Percentiles rank a stretch among this genome's conserved stretches.
Evolutionary conservation across 306 rosid species (phyloP).

Genomic region (Citrullus mucosospermus): DNA sequence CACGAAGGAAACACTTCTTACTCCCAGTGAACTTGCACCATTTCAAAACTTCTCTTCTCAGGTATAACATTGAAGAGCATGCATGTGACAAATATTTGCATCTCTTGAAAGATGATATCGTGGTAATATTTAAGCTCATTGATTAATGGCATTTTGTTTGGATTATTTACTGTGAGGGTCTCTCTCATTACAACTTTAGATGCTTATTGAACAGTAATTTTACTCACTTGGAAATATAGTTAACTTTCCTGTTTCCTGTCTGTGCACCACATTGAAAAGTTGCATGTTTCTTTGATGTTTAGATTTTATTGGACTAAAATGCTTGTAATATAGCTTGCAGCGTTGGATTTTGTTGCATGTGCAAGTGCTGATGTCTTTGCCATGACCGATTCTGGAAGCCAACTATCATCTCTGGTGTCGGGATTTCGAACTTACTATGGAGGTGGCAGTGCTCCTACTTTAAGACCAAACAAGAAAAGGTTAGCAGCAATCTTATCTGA

Average conservation of each 20-base stretch:
- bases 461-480: constrained; percentile 87
- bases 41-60: constrained; percentile 80
- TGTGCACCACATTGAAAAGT: not conserved
- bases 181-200: not conserved
- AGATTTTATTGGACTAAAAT: not conserved
- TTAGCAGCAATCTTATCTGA: constrained; percentile 60
- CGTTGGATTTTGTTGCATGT: constrained; percentile 85
- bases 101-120: not conserved
- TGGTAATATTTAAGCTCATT: not conserved
- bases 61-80: constrained; percentile 22
- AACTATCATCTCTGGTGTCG: constrained; percentile 86
- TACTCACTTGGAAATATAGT: not conserved
- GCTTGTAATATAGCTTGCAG: constrained; percentile 68
- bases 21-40: constrained; percentile 60
- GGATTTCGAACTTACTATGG: constrained; percentile 86
- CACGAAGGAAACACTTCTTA: constrained; percentile 76
- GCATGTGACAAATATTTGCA: not conserved
- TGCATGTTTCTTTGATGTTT: not conserved
- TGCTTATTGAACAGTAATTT: not conserved
- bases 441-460: constrained; percentile 44
- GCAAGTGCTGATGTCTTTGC: constrained; percentile 90
- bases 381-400: constrained; percentile 97
- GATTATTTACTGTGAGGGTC: not conserved
- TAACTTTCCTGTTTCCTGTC: not conserved
- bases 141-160: not conserved